Percentiles rank a stretch among this genome's conserved stretches.
phyloP scores from a whole-genome alignment of 1,139 yeast genomes.

The Sugiyamaella xylanicola region DNA sequence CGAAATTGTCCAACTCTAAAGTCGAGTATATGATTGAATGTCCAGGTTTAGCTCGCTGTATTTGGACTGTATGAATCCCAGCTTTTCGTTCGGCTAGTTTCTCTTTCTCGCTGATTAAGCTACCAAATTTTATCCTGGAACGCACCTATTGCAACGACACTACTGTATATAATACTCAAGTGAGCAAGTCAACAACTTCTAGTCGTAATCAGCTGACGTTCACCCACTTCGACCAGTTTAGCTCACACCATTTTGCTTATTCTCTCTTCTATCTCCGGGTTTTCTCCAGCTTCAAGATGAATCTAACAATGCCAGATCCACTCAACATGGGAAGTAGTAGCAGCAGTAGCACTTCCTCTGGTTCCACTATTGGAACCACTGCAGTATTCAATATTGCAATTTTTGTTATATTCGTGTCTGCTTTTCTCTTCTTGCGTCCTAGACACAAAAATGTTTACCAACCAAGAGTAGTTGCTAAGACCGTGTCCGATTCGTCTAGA shows the following conservation, averaged over 20 bases:
- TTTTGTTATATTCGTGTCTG: slow-evolving; percentile 55
- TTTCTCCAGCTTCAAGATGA: neutral
- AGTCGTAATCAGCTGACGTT: no score
- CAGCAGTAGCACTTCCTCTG: slow-evolving; percentile 32
- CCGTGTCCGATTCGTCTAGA: slow-evolving; percentile 46
- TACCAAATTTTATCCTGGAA: no score
- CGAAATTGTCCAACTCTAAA: neutral
- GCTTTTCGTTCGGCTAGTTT: no score
- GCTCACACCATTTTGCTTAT: neutral
- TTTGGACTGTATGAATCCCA: no score
- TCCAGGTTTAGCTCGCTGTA: neutral
- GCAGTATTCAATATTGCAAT: slow-evolving; percentile 58
- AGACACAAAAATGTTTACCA: slow-evolving; percentile 73
- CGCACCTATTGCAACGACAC: no score
- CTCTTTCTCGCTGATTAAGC: no score
- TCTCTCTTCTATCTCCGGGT: neutral
- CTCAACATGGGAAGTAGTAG: slow-evolving; percentile 5
- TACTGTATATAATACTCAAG: no score
- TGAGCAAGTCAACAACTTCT: no score
- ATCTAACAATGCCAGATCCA: slow-evolving; percentile 6
- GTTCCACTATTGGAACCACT: slow-evolving; percentile 51
- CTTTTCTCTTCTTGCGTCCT: slow-evolving; percentile 68
- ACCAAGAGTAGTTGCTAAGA: slow-evolving; percentile 67
- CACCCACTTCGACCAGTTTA: no score
- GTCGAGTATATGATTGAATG: neutral